These are phyloP conservation scores for Cystobasidium tubakii DNA, from an alignment of 768 basidiomycete species.

Conservation along the genomic window DNA sequence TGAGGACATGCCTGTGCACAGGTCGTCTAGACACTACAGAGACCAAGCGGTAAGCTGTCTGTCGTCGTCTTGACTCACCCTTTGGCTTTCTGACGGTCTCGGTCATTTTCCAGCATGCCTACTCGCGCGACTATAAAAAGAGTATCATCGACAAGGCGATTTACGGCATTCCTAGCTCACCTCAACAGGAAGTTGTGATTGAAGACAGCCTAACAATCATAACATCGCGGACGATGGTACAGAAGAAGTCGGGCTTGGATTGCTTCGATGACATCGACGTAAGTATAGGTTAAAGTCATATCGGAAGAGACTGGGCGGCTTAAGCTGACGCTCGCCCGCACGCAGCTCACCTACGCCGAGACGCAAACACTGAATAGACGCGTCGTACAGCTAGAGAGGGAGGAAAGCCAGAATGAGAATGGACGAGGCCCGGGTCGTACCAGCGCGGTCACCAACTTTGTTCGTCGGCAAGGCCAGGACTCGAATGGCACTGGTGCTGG, in stretches of 20 bases:
- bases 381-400: conserved; percentile 10
- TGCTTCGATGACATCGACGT: conserved; percentile 30
- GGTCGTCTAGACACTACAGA: background rate
- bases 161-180: conserved; percentile 3
- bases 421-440: conserved; percentile 18
- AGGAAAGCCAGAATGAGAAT: conserved; percentile 26
- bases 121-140: background rate
- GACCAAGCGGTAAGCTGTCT: background rate
- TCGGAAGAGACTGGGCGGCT: background rate
- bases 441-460: conserved; percentile 34
- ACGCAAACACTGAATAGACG: conserved; percentile 2
- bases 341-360: background rate
- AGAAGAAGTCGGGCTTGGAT: background rate
- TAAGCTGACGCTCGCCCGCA: background rate
- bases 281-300: background rate
- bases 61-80: background rate
- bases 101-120: background rate
- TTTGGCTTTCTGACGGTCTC: background rate
- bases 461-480: background rate
- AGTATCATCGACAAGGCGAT: conserved; percentile 7
- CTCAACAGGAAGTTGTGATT: background rate
- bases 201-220: background rate
- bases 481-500: background rate
- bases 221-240: background rate
- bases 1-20: background rate